phyloP scores from a whole-genome alignment of 2,329 filamentous ascomycete genomes.

The Cucurbitaria berberidis region DNA sequence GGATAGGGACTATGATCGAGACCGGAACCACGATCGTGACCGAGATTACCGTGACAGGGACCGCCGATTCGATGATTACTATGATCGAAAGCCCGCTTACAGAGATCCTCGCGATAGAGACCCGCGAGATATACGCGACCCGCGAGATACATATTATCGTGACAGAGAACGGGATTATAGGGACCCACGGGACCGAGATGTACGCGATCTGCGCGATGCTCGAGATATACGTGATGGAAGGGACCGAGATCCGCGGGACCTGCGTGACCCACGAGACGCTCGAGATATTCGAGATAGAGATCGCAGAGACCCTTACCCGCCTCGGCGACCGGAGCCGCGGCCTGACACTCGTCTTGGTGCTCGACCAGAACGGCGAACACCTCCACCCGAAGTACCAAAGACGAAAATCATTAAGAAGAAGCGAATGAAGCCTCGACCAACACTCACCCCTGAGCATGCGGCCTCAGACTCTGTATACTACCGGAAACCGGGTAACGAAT shows the following conservation, averaged over 20 bases:
- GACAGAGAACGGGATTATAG: slow-evolving; percentile 24
- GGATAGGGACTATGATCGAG: slow-evolving; percentile 29
- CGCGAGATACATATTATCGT: slow-evolving; percentile 19
- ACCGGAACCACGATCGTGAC: slow-evolving; percentile 46
- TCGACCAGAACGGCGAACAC: slow-evolving; percentile 45
- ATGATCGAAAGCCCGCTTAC: slow-evolving; percentile 36
- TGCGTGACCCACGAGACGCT: slow-evolving; percentile 25
- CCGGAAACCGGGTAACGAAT: slow-evolving; percentile 95
- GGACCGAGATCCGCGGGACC: slow-evolving; percentile 27
- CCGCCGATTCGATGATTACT: slow-evolving; percentile 34
- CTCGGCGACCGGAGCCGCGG: slow-evolving; percentile 28
- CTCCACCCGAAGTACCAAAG: slow-evolving; percentile 50
- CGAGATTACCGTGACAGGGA: slow-evolving; percentile 53
- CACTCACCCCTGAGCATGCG: slow-evolving; percentile 72
- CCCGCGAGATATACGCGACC: slow-evolving; percentile 28
- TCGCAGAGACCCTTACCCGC: slow-evolving; percentile 37
- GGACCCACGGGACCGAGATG: slow-evolving; percentile 27
- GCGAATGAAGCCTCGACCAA: slow-evolving; percentile 73
- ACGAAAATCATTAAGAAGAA: slow-evolving; percentile 69
- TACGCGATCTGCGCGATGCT: slow-evolving; percentile 19
- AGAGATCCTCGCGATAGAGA: slow-evolving; percentile 31
- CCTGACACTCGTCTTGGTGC: slow-evolving; percentile 46
- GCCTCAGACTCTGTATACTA: slow-evolving; percentile 90
- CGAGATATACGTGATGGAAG: slow-evolving; percentile 25
- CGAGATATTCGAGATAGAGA: slow-evolving; percentile 29